A percentile compares a stretch with the other conserved stretches of the same genome.
Conservation (phyloP, 345 rosid species). For the Pistacia vera region DNA sequence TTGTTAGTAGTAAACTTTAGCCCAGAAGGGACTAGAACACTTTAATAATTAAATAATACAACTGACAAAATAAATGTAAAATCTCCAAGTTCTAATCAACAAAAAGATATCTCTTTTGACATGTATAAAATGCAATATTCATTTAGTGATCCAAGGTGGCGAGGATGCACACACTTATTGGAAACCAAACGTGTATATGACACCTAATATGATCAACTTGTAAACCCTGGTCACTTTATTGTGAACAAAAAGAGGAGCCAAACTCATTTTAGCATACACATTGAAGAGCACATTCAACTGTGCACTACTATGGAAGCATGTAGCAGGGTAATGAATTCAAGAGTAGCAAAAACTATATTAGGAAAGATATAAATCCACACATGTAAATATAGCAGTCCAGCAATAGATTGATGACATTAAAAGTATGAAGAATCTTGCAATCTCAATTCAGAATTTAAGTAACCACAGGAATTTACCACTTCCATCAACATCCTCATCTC, state of each 20-base stretch:
- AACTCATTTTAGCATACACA: not conserved
- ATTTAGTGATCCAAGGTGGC: not conserved
- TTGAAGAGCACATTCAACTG: not conserved
- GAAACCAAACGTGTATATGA: not conserved
- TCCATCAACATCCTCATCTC: conserved; percentile 99
- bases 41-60: not conserved
- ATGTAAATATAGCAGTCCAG: not conserved
- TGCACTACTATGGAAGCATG: conserved; percentile 11
- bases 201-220: not conserved
- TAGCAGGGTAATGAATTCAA: not conserved
- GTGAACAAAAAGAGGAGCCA: not conserved
- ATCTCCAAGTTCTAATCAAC: not conserved
- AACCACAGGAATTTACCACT: conserved; percentile 58
- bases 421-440: conserved; percentile 10
- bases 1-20: not conserved
- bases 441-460: not conserved
- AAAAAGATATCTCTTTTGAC: not conserved
- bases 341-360: not conserved
- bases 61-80: not conserved
- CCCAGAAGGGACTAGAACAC: not conserved
- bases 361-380: not conserved
- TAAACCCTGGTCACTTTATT: not conserved
- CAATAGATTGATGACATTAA: not conserved
- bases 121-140: not conserved
- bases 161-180: not conserved